Conservation (phyloP, 805 yeast species). For the Pichia paraexigua region DNA sequence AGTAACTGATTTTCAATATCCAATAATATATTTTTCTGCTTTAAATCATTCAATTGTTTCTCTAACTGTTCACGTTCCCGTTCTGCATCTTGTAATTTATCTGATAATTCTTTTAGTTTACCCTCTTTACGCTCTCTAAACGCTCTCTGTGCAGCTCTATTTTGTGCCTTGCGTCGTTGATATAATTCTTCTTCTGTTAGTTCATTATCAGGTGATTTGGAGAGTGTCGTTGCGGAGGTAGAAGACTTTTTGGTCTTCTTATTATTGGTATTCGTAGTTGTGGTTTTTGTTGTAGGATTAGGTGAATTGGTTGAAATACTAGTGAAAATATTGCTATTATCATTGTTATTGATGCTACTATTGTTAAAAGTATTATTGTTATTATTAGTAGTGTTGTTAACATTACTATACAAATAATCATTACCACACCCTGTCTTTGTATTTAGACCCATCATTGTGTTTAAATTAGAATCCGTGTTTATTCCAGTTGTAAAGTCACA, state of each 20-base stretch:
- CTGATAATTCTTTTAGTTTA: constrained; percentile 58
- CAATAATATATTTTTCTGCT: constrained; percentile 47
- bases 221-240: not conserved
- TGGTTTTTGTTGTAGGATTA: not conserved
- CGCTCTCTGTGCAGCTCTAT: constrained; percentile 83
- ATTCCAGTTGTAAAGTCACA: not conserved
- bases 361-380: no score
- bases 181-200: constrained; percentile 35
- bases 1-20: constrained; percentile 56
- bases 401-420: not conserved
- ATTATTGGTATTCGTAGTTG: not conserved
- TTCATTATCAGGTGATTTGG: not conserved
- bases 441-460: not conserved
- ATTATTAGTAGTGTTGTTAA: not conserved
- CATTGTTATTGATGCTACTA: not conserved
- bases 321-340: not conserved
- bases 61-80: constrained; percentile 33
- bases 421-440: not conserved
- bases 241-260: not conserved
- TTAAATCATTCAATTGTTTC: constrained; percentile 35
- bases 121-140: constrained; percentile 77
- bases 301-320: not conserved
- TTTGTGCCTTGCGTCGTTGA: constrained; percentile 64
- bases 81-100: constrained; percentile 50
- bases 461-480: not conserved